phyloP scores from a whole-genome alignment of 2,329 filamentous ascomycete species.

The Bertia moriformis region DNA sequence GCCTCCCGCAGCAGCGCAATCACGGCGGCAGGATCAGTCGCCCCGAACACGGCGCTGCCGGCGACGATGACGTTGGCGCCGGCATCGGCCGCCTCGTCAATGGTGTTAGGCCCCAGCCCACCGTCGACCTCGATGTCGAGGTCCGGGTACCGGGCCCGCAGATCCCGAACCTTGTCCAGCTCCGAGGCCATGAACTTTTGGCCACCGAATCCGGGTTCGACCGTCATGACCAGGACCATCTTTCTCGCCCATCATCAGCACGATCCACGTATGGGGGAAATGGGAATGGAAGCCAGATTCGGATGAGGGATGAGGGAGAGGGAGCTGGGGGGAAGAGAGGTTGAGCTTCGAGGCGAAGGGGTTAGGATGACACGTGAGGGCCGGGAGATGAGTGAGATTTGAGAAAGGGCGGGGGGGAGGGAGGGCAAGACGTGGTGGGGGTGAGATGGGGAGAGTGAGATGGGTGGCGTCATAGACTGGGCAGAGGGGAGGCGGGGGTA shows the following conservation, averaged over 20 bases:
- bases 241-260: constrained; percentile 23
- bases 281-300: constrained; percentile 1
- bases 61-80: constrained; percentile 97
- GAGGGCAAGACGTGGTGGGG: too few relatives aligned
- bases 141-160: constrained; percentile 73
- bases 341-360: too few relatives aligned
- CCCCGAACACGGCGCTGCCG: constrained; percentile 88
- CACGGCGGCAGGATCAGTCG: constrained; percentile 73
- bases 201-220: constrained; percentile 90
- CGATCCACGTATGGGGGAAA: not conserved
- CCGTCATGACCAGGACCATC: constrained; percentile 99
- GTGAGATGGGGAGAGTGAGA: too few relatives aligned
- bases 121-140: constrained; percentile 97
- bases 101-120: constrained; percentile 73
- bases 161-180: constrained; percentile 77
- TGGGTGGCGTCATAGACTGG: too few relatives aligned
- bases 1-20: constrained; percentile 68
- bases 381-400: too few relatives aligned
- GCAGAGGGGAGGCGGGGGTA: too few relatives aligned
- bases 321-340: too few relatives aligned
- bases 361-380: too few relatives aligned
- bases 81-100: constrained; percentile 85
- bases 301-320: too few relatives aligned
- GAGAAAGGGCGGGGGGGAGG: too few relatives aligned
- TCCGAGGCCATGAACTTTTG: constrained; percentile 98